Base-by-base conservation (phyloP, 768 basidiomycete genomes). In the Kwoniella sp. region DNA sequence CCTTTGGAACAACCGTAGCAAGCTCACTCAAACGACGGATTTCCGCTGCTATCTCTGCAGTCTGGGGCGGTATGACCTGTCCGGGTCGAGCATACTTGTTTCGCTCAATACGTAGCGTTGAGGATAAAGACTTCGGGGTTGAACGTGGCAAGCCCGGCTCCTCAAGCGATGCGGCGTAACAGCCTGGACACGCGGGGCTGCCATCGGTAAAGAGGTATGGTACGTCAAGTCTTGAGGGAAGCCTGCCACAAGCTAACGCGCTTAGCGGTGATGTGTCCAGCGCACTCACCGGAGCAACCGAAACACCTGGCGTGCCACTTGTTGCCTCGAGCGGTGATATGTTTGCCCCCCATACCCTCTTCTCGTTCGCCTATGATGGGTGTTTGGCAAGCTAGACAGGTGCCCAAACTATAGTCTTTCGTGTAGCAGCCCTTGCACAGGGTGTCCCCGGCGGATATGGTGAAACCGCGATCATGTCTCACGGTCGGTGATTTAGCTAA, bases 271-370 rank as follows among this genome's bases (percentile, higher is more conserved):
- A 12, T 17, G 17, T 9, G 3, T 31, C 25, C 15, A 23, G 12
- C 2, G 7, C 14, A 57, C 55, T 32, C 23, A 57, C 55, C 14
- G 8, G 36, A 45, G 25, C 55, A 57, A 15, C 26, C 33, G 36
- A 50, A 57, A 20, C 55, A 57, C 22, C 41, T 57, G 5, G 27
- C 49, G 19, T 57, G 55, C 48, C 49, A 57, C 25, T 50, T 57
- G 22, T 22, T 15, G 15, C 34, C 34, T 26, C 49, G 28, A 8
- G 48, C 46, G 9, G 27, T 37, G 23, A 57, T 46, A 22, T 57
- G 55, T 12, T 22, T 34, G 14, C 55, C 55, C 7, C 42, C 28
- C 10, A 50, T 7, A 9, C 55, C 55, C 25, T 57, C 55, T 12
- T 57, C 55, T 22, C 34, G 31, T 4, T 50, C 55, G 3, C 55